A percentile compares a stretch with the other conserved stretches of the same genome.
These are phyloP conservation scores for Fagopyrum homotropicum DNA, from an alignment of 148 eudicot species.

Conservation along the genomic window DNA sequence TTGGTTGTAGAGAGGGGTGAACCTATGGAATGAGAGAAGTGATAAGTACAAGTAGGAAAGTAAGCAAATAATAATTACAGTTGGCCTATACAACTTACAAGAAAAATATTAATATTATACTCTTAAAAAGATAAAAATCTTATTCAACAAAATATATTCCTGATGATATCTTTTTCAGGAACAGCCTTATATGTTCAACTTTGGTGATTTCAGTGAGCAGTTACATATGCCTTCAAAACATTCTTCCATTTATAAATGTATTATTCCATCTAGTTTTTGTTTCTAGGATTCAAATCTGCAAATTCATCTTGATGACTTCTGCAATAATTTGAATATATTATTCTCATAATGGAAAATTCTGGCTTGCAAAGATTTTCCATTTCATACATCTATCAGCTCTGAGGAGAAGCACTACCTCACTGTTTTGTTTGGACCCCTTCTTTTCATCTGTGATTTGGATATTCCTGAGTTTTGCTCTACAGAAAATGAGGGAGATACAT, in stretches of 20 bases:
- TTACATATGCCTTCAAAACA: neutral
- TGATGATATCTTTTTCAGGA: neutral
- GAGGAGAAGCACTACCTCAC: neutral
- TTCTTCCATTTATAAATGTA: neutral
- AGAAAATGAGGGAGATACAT: conserved; percentile 22
- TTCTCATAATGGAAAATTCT: neutral
- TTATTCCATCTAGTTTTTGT: neutral
- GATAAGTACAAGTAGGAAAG: too few species aligned
- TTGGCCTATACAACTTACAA: too few species aligned
- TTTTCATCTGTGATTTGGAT: conserved; percentile 5
- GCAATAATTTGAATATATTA: neutral
- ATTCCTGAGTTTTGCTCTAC: conserved; percentile 10
- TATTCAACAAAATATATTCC: neutral
- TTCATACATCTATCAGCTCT: neutral
- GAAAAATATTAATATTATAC: too few species aligned
- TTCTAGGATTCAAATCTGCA: neutral
- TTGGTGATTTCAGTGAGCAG: neutral
- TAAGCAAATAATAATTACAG: too few species aligned
- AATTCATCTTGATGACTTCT: neutral
- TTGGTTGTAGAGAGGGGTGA: too few species aligned
- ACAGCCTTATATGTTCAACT: conserved; percentile 3
- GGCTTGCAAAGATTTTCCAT: neutral
- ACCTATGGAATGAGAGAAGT: too few species aligned
- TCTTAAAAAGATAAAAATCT: too few species aligned
- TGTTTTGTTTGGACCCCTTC: neutral